phyloP scores from a whole-genome alignment of 257 asterid species.

The Rhazya stricta region DNA sequence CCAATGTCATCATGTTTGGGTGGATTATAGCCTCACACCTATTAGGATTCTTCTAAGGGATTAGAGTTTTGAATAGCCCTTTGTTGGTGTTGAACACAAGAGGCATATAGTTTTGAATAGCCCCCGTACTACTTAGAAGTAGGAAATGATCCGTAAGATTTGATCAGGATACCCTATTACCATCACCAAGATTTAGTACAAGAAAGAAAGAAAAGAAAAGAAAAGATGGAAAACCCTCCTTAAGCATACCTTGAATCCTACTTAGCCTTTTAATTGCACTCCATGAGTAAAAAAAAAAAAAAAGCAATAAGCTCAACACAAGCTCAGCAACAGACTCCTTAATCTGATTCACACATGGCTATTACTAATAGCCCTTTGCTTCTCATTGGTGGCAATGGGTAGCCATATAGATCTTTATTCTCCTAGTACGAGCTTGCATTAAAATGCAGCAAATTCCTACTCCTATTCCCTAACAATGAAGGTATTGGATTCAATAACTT shows the following conservation, averaged over 20 bases:
- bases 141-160: not conserved
- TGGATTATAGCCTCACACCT: no score
- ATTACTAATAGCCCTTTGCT: conserved; percentile 54
- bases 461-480: conserved; percentile 60
- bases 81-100: no score
- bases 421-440: conserved; percentile 73
- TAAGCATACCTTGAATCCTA: conserved; percentile 15
- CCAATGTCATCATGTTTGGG: no score
- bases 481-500: conserved; percentile 73
- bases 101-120: no score
- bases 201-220: not conserved
- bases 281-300: conserved; percentile 30
- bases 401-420: conserved; percentile 78
- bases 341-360: conserved; percentile 88
- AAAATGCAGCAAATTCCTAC: conserved; percentile 62
- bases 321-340: conserved; percentile 78
- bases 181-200: not conserved
- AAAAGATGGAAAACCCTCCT: not conserved
- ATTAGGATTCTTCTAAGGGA: no score
- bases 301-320: conserved; percentile 82
- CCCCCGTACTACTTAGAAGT: not conserved
- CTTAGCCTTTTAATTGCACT: conserved; percentile 6
- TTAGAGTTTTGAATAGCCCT: no score
- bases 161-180: conserved; percentile 4
- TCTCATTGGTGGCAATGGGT: conserved; percentile 71